These are phyloP conservation scores for Chamaecyparis obtusa DNA, from an alignment of 75 land plant species.

Conservation along the genomic window DNA sequence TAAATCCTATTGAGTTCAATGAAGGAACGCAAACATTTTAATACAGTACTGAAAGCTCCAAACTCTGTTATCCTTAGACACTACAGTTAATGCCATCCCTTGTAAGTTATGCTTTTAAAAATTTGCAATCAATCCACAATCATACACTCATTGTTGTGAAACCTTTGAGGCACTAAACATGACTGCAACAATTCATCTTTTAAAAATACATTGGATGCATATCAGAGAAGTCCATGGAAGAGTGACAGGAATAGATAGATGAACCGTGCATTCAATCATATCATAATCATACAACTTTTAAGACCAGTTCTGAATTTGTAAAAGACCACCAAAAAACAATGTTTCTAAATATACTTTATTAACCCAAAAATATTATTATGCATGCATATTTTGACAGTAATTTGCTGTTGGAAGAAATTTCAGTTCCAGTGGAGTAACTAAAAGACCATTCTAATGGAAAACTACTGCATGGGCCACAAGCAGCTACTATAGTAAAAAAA, in stretches of 20 bases:
- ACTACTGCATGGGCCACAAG: background rate
- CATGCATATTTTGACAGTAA: background rate
- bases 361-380: background rate
- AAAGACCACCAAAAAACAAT: background rate
- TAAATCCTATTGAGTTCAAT: conserved; percentile 43
- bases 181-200: background rate
- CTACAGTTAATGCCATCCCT: background rate
- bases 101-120: background rate
- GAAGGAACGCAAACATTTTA: background rate
- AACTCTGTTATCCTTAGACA: background rate
- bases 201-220: background rate
- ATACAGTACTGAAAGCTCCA: conserved; percentile 6
- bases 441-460: background rate
- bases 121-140: background rate
- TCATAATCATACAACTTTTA: background rate
- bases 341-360: background rate
- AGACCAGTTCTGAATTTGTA: background rate
- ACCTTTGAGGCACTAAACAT: background rate
- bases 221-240: background rate
- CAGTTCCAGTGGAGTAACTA: background rate
- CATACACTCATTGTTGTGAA: background rate
- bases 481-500: background rate
- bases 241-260: background rate
- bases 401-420: background rate
- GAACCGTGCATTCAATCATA: background rate